A percentile compares a stretch with the other conserved stretches of the same genome.
Evolutionary conservation across 2,329 filamentous ascomycete genomes (phyloP).

Genomic region (Penicillium hesseltinei): DNA sequence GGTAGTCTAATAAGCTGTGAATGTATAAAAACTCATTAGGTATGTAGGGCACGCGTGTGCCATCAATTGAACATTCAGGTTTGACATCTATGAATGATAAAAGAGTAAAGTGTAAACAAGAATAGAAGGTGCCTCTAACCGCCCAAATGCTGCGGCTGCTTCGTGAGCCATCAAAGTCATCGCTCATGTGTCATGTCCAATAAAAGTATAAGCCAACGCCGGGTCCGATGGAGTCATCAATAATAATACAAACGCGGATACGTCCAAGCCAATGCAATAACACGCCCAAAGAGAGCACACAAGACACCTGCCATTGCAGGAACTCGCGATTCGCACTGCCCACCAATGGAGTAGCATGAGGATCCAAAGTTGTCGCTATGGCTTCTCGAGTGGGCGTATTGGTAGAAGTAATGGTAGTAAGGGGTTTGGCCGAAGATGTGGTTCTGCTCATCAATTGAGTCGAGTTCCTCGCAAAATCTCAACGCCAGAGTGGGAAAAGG

Average conservation of each 20-base stretch:
- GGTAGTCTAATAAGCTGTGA: neutral
- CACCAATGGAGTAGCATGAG: constrained; percentile 20
- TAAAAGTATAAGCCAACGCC: constrained; percentile 18
- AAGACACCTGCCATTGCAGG: constrained; percentile 19
- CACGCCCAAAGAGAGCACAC: constrained; percentile 24
- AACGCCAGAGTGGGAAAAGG: constrained; percentile 49
- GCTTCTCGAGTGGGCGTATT: constrained; percentile 2
- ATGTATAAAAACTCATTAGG: neutral
- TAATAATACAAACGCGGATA: constrained; percentile 20
- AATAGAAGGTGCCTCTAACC: constrained; percentile 8
- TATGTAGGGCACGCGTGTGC: neutral
- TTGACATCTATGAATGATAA: neutral
- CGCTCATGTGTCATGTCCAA: constrained; percentile 9
- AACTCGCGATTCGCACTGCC: constrained; percentile 17
- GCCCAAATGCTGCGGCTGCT: constrained; percentile 18
- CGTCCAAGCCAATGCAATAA: constrained; percentile 22
- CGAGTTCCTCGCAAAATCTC: constrained; percentile 25
- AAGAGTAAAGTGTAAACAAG: constrained; percentile 6
- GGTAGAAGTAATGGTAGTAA: neutral
- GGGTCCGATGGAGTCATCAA: constrained; percentile 19
- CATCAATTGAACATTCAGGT: neutral
- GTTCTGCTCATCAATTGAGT: constrained; percentile 10
- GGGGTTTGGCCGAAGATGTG: neutral
- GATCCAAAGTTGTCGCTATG: constrained; percentile 1
- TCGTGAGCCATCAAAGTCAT: constrained; percentile 8